These are phyloP conservation scores for Phytophthora citrophthora DNA, from an alignment of 352 stramenopile species.

Conservation along the genomic window DNA sequence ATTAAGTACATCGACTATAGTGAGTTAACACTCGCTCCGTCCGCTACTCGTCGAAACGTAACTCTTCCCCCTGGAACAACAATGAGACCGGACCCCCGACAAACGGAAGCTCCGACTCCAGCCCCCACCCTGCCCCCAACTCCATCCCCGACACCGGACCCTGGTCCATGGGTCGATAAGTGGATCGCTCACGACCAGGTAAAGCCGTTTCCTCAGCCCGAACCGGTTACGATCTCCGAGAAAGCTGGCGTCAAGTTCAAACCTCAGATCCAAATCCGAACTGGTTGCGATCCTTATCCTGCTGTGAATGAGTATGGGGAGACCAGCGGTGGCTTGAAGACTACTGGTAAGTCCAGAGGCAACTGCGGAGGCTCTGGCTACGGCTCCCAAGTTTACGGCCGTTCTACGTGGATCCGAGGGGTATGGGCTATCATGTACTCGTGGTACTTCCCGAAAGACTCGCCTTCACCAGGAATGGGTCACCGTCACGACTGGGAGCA, in stretches of 20 bases:
- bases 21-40: neutral
- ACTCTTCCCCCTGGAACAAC: neutral
- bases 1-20: slow-evolving; percentile 9
- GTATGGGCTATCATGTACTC: slow-evolving; percentile 12
- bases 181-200: neutral
- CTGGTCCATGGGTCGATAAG: slow-evolving; percentile 2
- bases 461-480: neutral
- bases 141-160: too few species aligned
- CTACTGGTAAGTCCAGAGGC: neutral
- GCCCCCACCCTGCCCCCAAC: slow-evolving; percentile 1
- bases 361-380: slow-evolving; percentile 3
- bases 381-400: slow-evolving; percentile 5
- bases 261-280: slow-evolving; percentile 7
- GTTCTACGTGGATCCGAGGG: neutral
- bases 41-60: neutral
- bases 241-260: slow-evolving; percentile 12
- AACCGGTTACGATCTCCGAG: slow-evolving; percentile 5
- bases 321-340: neutral
- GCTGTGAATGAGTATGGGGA: slow-evolving; percentile 1
- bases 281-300: slow-evolving; percentile 4
- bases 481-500: neutral
- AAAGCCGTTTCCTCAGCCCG: slow-evolving; percentile 3
- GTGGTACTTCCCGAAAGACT: slow-evolving; percentile 10
- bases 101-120: slow-evolving; percentile 1
- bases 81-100: neutral